phyloP scores from a whole-genome alignment of 2,329 filamentous ascomycete species.

The Cryphonectria parasitica region DNA sequence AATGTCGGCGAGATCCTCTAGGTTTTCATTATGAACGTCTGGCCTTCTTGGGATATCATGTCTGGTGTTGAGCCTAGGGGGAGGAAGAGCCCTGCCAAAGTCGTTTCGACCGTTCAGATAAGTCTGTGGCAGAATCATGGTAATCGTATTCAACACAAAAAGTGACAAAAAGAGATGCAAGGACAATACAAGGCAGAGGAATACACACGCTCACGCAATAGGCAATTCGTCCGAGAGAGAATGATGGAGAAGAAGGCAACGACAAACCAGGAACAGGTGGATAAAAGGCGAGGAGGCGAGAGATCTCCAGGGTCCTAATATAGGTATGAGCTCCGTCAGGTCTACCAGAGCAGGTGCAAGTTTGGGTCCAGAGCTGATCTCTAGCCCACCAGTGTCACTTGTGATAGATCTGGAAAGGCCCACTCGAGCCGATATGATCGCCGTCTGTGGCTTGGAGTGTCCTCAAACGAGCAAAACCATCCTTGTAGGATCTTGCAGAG shows the following conservation, averaged over 20 bases:
- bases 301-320: slow-evolving; percentile 26
- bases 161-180: slow-evolving; percentile 5
- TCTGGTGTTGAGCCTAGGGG: neutral
- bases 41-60: slow-evolving; percentile 3
- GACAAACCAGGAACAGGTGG: slow-evolving; percentile 19
- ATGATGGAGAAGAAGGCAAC: slow-evolving; percentile 5
- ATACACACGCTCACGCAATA: slow-evolving; percentile 13
- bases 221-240: slow-evolving; percentile 9
- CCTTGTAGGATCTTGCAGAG: slow-evolving; percentile 22
- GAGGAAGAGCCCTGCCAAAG: slow-evolving; percentile 9
- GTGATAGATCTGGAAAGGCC: slow-evolving; percentile 24
- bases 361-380: neutral
- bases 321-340: slow-evolving; percentile 9
- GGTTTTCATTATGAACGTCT: neutral
- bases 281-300: neutral
- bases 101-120: slow-evolving; percentile 6
- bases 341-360: neutral
- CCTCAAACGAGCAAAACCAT: slow-evolving; percentile 15
- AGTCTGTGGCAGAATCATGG: slow-evolving; percentile 17
- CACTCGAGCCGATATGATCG: slow-evolving; percentile 20
- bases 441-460: slow-evolving; percentile 21
- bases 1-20: slow-evolving; percentile 21
- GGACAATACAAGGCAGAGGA: neutral
- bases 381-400: slow-evolving; percentile 23
- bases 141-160: neutral